A percentile compares a stretch with the other conserved stretches of the same genome.
Conservation (phyloP, 2,329 filamentous ascomycete species). For the Calonectria leucothoes region DNA sequence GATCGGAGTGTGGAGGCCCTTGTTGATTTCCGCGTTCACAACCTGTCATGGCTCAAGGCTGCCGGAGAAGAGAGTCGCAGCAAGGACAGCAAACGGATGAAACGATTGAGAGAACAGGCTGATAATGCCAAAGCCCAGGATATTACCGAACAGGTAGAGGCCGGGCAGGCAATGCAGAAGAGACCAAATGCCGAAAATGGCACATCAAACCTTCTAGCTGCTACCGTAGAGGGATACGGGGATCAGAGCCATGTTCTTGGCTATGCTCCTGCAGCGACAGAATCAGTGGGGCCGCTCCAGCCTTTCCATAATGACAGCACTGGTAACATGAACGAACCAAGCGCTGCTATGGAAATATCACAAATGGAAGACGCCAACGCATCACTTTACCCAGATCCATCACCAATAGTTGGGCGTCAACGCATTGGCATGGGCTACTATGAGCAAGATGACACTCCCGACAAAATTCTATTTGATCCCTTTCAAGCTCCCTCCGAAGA, state of each 20-base stretch:
- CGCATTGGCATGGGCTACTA: slow-evolving; percentile 72
- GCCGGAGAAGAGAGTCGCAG: slow-evolving; percentile 68
- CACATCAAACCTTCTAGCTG: slow-evolving; percentile 3
- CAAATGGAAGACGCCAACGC: slow-evolving; percentile 45
- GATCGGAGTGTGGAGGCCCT: slow-evolving; percentile 89
- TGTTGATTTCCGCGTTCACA: slow-evolving; percentile 91
- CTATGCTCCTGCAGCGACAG: slow-evolving; percentile 18
- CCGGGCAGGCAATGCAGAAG: slow-evolving; percentile 35
- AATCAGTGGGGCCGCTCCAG: slow-evolving; percentile 18
- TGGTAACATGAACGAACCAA: slow-evolving; percentile 6
- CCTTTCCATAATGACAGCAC: slow-evolving; percentile 24
- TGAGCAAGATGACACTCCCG: slow-evolving; percentile 66
- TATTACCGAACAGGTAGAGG: slow-evolving; percentile 46
- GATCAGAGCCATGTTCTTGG: slow-evolving; percentile 49
- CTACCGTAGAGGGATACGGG: slow-evolving; percentile 41
- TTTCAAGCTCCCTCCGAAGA: slow-evolving; percentile 65
- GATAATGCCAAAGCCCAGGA: slow-evolving; percentile 68
- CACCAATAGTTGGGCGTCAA: slow-evolving; percentile 55
- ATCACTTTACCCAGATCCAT: slow-evolving; percentile 61
- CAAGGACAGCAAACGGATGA: slow-evolving; percentile 68
- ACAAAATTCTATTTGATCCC: slow-evolving; percentile 70
- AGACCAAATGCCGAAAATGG: slow-evolving; percentile 16
- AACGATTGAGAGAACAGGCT: slow-evolving; percentile 65
- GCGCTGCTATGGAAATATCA: slow-evolving; percentile 20
- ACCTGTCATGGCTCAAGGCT: slow-evolving; percentile 82